Percentiles rank a stretch among this genome's conserved stretches.
Conservation (phyloP, 257 asterid species). For the Eustoma russellianum region DNA sequence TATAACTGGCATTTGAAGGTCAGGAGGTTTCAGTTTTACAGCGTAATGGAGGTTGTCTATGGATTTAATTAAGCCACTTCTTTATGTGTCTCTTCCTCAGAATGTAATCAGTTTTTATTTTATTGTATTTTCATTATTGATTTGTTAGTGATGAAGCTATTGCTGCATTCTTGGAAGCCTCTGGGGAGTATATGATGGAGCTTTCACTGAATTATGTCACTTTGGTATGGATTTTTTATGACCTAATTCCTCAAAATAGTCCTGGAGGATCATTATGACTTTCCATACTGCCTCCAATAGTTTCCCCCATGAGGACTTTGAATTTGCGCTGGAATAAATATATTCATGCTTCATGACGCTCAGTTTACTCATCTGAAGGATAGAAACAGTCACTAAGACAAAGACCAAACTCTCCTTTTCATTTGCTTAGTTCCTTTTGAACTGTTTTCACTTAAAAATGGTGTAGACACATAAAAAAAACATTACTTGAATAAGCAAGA, state of each 20-base stretch:
- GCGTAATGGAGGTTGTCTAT: neutral
- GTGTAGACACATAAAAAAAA: too few species aligned
- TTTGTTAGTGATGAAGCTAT: slow-evolving; percentile 61
- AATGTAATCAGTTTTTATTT: neutral
- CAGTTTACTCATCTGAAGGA: neutral
- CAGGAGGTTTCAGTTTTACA: neutral
- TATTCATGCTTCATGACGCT: slow-evolving; percentile 33
- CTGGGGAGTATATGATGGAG: slow-evolving; percentile 57
- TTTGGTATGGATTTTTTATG: slow-evolving; percentile 30
- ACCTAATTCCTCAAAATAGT: neutral
- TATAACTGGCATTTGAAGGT: neutral
- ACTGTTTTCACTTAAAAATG: too few species aligned
- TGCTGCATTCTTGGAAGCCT: slow-evolving; percentile 73
- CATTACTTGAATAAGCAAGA: too few species aligned
- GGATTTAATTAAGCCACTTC: neutral
- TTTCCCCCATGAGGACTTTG: too few species aligned
- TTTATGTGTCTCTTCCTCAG: neutral
- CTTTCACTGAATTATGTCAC: slow-evolving; percentile 51
- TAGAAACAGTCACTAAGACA: too few species aligned
- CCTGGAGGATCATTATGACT: neutral
- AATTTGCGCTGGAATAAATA: too few species aligned
- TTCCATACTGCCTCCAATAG: neutral
- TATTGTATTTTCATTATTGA: neutral
- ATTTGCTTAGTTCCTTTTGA: too few species aligned
- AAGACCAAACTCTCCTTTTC: too few species aligned